Percentiles rank a stretch among this genome's conserved stretches.
Conservation (phyloP, 2,329 filamentous ascomycete genomes). For the Monosporascus sp. region DNA sequence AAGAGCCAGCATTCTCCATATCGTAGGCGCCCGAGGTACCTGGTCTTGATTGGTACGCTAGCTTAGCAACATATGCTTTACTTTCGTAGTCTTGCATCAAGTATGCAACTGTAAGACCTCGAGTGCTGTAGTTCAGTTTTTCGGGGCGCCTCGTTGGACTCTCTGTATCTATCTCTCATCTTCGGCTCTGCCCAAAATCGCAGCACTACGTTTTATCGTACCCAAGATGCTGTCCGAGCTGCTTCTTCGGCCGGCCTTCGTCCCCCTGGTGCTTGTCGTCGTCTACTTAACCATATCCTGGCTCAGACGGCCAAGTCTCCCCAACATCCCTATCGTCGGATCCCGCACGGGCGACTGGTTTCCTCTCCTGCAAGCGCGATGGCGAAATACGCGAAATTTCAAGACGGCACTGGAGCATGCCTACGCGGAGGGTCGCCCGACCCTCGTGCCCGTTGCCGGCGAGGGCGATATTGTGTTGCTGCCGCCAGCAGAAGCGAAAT, state of each 20-base stretch:
- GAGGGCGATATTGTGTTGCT: slow-evolving; percentile 1
- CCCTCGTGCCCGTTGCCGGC: slow-evolving; percentile 6
- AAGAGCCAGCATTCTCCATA: no score
- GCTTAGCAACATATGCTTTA: no score
- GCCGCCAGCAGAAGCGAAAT: slow-evolving; percentile 4
- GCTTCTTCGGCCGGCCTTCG: neutral
- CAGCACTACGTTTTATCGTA: no score
- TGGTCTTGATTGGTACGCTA: no score
- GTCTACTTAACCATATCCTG: neutral
- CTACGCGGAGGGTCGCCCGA: neutral
- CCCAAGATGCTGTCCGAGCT: neutral
- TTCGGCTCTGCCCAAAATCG: no score
- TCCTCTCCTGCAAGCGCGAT: slow-evolving; percentile 6
- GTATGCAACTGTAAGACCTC: no score
- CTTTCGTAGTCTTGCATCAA: no score
- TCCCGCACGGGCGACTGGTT: slow-evolving; percentile 8
- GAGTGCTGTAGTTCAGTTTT: no score
- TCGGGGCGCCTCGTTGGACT: no score
- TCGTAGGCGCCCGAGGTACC: no score
- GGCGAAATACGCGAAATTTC: slow-evolving; percentile 8
- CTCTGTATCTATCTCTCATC: no score
- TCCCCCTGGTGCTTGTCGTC: neutral
- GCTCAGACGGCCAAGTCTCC: neutral
- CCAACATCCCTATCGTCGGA: slow-evolving; percentile 6
- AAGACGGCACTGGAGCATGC: slow-evolving; percentile 2